These are phyloP conservation scores for Bryoerythrophyllum caledonicum DNA, from an alignment of 225 moss, liverwort and hornwort species.

Conservation along the genomic window DNA sequence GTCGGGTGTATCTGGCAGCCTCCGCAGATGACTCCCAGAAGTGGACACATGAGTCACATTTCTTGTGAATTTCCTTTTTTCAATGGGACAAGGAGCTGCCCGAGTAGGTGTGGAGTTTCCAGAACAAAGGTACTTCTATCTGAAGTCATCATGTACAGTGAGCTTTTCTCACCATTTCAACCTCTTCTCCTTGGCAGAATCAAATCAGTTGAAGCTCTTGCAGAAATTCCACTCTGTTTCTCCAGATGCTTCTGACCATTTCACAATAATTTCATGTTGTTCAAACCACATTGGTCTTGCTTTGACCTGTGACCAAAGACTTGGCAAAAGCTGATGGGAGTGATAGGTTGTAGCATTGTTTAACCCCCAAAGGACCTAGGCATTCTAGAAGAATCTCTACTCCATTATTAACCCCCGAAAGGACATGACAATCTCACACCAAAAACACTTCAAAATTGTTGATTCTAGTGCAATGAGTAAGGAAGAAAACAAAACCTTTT, in stretches of 20 bases:
- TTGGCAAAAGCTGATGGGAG: not conserved
- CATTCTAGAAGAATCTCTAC: no score
- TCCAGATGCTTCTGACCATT: not conserved
- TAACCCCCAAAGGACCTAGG: no score
- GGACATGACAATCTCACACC: no score
- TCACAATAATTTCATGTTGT: not conserved
- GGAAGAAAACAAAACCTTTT: no score
- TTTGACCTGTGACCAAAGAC: not conserved
- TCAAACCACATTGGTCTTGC: not conserved
- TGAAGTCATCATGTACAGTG: not conserved
- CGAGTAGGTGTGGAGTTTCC: not conserved
- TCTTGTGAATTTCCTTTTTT: not conserved
- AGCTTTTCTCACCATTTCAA: not conserved
- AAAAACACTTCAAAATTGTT: no score
- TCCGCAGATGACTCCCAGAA: not conserved
- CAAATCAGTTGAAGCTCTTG: not conserved
- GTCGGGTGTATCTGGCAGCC: not conserved
- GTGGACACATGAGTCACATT: not conserved
- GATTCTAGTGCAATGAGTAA: no score
- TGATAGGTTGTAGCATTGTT: not conserved
- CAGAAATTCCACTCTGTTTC: not conserved
- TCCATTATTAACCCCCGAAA: no score
- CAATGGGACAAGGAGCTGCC: not conserved
- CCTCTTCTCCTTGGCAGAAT: not conserved
- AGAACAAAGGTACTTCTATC: not conserved